Percentiles rank a stretch among this genome's conserved stretches.
Conservation (phyloP, 2,329 filamentous ascomycete genomes). For the Lecanicillium sp. region DNA sequence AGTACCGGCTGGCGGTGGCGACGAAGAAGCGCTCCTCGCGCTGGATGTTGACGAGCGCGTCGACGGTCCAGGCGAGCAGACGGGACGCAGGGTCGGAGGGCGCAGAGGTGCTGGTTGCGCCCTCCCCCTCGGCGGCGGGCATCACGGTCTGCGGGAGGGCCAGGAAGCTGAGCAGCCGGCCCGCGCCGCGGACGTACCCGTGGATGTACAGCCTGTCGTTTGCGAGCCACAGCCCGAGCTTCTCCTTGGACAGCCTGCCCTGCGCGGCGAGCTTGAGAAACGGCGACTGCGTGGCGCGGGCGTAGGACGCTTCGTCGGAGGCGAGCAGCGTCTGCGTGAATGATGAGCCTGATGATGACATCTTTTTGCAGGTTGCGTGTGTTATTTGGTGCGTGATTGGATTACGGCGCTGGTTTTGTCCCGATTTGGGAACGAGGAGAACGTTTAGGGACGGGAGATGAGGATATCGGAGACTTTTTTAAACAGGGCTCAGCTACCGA, state of each 20-base stretch:
- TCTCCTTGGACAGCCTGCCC: conserved; percentile 50
- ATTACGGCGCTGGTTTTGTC: too few species aligned
- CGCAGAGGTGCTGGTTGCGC: conserved; percentile 8
- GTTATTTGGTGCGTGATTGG: too few species aligned
- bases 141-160: conserved; percentile 39
- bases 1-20: conserved; percentile 55
- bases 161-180: conserved; percentile 57
- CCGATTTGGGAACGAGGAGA: too few species aligned
- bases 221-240: conserved; percentile 60
- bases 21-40: conserved; percentile 64
- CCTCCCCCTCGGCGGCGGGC: conserved; percentile 18
- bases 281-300: conserved; percentile 55
- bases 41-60: conserved; percentile 59
- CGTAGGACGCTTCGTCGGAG: conserved; percentile 40
- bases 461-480: too few species aligned
- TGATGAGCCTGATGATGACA: too few species aligned
- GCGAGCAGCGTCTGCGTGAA: conserved; percentile 53
- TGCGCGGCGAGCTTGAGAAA: conserved; percentile 61
- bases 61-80: conserved; percentile 57
- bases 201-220: conserved; percentile 68
- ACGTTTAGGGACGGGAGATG: too few species aligned
- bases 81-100: conserved; percentile 40
- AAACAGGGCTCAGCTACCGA: too few species aligned
- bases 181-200: conserved; percentile 62
- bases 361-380: too few species aligned